Base-by-base conservation (phyloP, 2,329 filamentous ascomycete species). In the Dactylellina haptotyla region DNA sequence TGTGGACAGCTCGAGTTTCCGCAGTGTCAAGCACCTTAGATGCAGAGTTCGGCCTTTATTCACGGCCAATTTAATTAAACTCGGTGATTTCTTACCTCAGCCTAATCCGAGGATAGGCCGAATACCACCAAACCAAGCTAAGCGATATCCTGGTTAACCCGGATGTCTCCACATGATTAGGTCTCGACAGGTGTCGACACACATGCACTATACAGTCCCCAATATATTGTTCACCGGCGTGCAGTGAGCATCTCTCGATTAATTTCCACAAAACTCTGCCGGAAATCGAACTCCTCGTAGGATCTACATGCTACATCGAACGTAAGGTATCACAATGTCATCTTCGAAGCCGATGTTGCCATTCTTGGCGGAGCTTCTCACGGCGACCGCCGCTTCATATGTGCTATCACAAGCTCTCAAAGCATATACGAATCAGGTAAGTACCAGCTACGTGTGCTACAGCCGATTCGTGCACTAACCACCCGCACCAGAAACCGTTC, bases 341-440 rank as follows among this genome's bases (percentile, higher is more conserved):
- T 43, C 34, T 6, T 61, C 67, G 18, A 72, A 65, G 26, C 41
- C 67, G n/a, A 72, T 63, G 37, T 9, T 72, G 9, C 67, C 67
- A 1, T 56, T 72, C 51, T 53, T 72, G 53, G 67, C 67, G 25
- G 59, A 72, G 59, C 67, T 72, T 53, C 43, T 72, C n/a, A 25
- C 59, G 4, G 59, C 48, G 26, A 72, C 67, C n/a, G 59, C 59
- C 32, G 59, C 59, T 23, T 72, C 67, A 18, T 72, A 72, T 45
- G 67, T 72, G 39, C 32, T 57, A 65, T 72, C 67, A 28, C 67
- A 72, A 39, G 67, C 53, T 18, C 59, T 72, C 45, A 72, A 65
- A 39, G 51, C 67, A 26, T 54, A 72, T 51, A 59, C 26, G 20
- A 59, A 51, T 23, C 51, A 58, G 26, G 67, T 64, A 54, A 59